Conservation (phyloP, 331 rosid species). For the Quercus phellos region DNA sequence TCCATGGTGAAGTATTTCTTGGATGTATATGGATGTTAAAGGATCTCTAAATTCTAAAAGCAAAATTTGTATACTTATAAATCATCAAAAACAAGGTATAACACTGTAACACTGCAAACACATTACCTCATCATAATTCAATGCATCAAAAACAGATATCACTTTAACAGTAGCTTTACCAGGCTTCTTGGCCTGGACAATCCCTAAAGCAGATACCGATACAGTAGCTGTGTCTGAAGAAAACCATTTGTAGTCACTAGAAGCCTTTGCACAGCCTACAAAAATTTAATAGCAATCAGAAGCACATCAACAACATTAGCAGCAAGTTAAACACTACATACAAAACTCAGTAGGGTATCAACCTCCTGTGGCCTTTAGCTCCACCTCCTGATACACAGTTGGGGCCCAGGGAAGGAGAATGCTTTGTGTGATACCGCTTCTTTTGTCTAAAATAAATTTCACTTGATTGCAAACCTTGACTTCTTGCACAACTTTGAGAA, state of each 20-base stretch:
- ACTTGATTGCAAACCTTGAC: slow-evolving; percentile 70
- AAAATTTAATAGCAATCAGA: slow-evolving; percentile 11
- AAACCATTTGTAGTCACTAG: slow-evolving; percentile 78
- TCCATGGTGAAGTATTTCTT: background rate
- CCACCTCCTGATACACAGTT: slow-evolving; percentile 73
- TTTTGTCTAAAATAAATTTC: slow-evolving; percentile 45
- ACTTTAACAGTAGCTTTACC: slow-evolving; percentile 87
- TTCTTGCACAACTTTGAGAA: slow-evolving; percentile 67
- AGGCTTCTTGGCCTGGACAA: slow-evolving; percentile 80
- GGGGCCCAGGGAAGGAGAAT: slow-evolving; percentile 87
- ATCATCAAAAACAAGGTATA: background rate
- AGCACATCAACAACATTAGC: slow-evolving; percentile 17
- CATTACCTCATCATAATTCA: slow-evolving; percentile 85
- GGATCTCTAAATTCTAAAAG: background rate
- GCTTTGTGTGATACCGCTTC: slow-evolving; percentile 30
- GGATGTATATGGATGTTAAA: background rate
- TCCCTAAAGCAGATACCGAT: slow-evolving; percentile 72
- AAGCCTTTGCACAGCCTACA: slow-evolving; percentile 78
- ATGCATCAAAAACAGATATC: slow-evolving; percentile 59
- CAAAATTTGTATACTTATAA: slow-evolving; percentile 4
- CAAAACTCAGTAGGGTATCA: slow-evolving; percentile 25
- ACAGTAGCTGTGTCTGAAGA: slow-evolving; percentile 64
- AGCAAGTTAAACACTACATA: slow-evolving; percentile 12
- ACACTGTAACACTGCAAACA: background rate
- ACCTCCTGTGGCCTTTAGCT: slow-evolving; percentile 85